These are phyloP conservation scores for Colletotrichum liaoningense DNA, from an alignment of 2,329 filamentous ascomycete genomes.

Conservation along the genomic window DNA sequence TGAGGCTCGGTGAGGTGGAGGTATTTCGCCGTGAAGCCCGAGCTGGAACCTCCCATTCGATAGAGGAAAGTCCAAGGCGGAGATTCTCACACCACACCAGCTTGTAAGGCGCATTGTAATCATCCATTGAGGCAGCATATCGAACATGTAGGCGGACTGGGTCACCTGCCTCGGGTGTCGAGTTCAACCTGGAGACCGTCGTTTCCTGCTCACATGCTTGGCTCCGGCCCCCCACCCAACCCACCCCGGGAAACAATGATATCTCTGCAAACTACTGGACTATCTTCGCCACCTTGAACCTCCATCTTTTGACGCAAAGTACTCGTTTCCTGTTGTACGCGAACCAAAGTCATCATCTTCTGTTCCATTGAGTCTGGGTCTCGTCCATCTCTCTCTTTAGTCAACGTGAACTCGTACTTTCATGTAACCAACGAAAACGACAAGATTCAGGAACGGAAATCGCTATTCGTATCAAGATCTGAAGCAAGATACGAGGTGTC, in stretches of 20 bases:
- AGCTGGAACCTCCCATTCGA: background rate
- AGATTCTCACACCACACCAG: constrained; percentile 1
- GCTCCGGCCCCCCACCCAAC: background rate
- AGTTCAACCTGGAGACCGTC: background rate
- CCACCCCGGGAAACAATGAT: background rate
- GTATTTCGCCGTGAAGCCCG: background rate
- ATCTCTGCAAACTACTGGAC: background rate
- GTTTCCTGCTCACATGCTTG: constrained; percentile 3
- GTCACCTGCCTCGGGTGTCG: background rate
- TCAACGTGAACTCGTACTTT: background rate
- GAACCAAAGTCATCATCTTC: background rate
- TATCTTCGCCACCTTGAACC: background rate
- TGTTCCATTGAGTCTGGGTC: background rate
- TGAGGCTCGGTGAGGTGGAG: constrained; percentile 5
- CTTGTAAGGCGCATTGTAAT: background rate
- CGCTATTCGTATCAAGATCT: background rate
- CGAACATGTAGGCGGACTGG: background rate
- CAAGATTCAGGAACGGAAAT: background rate
- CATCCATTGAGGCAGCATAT: background rate
- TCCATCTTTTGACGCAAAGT: background rate
- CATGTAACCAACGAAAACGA: background rate
- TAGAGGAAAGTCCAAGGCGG: background rate
- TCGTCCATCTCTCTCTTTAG: background rate
- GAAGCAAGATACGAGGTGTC: background rate
- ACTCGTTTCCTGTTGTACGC: background rate